Evolutionary conservation across 306 rosid species (phyloP), one percentile per base, ranked within the genome.

Genomic region (Trifolium repens): DNA sequence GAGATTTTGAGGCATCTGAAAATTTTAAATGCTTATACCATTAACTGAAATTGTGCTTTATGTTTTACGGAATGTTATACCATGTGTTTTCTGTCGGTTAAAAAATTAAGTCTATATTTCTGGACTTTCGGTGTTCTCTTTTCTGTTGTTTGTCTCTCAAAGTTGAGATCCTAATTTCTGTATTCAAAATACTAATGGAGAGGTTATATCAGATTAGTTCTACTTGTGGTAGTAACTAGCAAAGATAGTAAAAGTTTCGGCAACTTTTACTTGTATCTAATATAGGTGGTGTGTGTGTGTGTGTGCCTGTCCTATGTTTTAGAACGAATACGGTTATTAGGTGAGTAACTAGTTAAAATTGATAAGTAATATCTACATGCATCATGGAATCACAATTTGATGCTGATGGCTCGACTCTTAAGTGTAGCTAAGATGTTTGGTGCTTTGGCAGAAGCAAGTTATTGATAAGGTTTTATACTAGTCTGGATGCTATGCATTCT

Each of bases 1-100:
- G 76, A 40, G 69, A 52, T 72, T 44, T 40, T 14, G 64, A 62
- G 24, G 67, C 30, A 70, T 79, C 22, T 71, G 37, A 75, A 50
- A 17, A 15, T 72, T 39, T 50, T 72, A 64, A 13, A 60, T 54
- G 53, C 7, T 49, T 49, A 47, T 66, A 50, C 63, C 50, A n/a
- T 16, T 5, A 58, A 3, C 17, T 71, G 26, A 80, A 71, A 26
- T 61, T 73, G 17, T 53, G 27, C 62, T 69, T 42, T 37, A 52
- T 73, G 69, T 67, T 57, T 17, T 61, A 53, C 19, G 17, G 46
- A 76, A 71, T 71, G 70, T 13, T 65, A 47, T 67, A 15, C 37
- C 17, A 72, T 53, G 32, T 43, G 50, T 54, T 71, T 71, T 47
- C 59, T 58, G 16, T 57, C 57, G 60, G 34, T 47, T 42, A 62